Base-by-base conservation (phyloP, 2,329 filamentous ascomycete genomes). In the Mycosphaerella arachidis region DNA sequence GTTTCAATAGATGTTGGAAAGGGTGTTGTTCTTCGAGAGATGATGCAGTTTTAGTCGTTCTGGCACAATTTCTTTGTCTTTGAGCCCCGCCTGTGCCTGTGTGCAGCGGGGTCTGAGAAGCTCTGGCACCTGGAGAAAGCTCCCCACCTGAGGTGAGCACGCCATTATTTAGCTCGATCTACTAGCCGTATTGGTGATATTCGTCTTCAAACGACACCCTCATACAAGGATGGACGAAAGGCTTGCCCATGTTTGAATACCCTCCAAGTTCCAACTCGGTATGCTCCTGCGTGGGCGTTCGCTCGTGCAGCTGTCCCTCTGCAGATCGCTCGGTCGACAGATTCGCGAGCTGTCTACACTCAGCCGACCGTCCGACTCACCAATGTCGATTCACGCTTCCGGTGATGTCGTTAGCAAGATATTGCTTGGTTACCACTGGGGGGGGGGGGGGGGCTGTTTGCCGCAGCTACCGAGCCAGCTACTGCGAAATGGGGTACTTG, bases 1-100 rank as follows among this genome's bases (percentile, higher is more conserved):
- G 30, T 35, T 4, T 24, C 27, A 52, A 50, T n/a, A 24, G 18
- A 30, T 43, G 55, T 29, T 43, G n/a, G 10, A 33, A 20, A 27
- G 24, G 40, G 13, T 18, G 40, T 18, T n/a, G 31, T 52, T 35
- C 12, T 27, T 12, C 45, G 48, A 24, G 48, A 43, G 37, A 56
- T 55, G 52, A 30, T 18, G 33, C 16, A 30, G 33, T n/a, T 50
- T 57, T 57, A 31, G 55, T 40, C 48, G 27, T 33, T 40, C 48
- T 57, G 48, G 55, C 55, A 58, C 56, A 58, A 58, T 56, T 55
- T 58, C 45, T 45, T 58, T 58, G 50, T 52, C 29, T 35, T 52
- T 52, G 9, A n/a, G 46, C 46, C 46, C 46, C 46, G 46, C 46
- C 29, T 50, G 29, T 50, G 46, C 46, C 20, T 50, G 24, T 50